Conservation (phyloP, 345 rosid species). For the Arabidopsis thaliana region TAIR10.1 NC_003075.7:13474001-13474500, state of each 20-base stretch:
- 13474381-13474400: constrained; percentile 70
- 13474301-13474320: constrained; percentile 72
- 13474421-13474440: not conserved
- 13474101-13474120: constrained; percentile 75
- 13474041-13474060: not conserved
- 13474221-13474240: not conserved
- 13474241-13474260: not conserved
- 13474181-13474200: constrained; percentile 66
- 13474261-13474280: not conserved
- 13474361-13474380: constrained; percentile 80
- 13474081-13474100: constrained; percentile 70
- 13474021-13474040: not conserved
- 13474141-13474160: constrained; percentile 68
- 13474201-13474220: constrained; percentile 49
- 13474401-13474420: not conserved
- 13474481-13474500: not conserved
- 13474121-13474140: constrained; percentile 72
- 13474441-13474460: not conserved
- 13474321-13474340: constrained; percentile 82
- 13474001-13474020: not conserved
- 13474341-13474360: constrained; percentile 83
- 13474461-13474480: not conserved
- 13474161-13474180: constrained; percentile 83
- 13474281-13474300: constrained; percentile 57
- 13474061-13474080: constrained; percentile 45